These are phyloP conservation scores for Wallacemonas sp. DNA, from an alignment of 208 protist species.

Conservation along the genomic window DNA sequence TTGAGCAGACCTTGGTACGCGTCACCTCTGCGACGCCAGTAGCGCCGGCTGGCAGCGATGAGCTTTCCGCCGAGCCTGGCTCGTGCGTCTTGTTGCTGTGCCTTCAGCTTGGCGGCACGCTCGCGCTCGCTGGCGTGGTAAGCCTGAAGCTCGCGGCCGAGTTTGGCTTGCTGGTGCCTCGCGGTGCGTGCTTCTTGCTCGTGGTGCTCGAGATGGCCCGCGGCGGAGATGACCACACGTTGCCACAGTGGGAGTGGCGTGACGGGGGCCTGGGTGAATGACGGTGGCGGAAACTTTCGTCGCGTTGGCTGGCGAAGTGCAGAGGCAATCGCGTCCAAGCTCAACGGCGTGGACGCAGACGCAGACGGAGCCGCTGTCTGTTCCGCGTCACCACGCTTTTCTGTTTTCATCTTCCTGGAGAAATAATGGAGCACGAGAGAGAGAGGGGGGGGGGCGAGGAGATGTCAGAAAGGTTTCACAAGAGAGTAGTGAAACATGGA, in stretches of 20 bases:
- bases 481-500: too few relatives aligned
- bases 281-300: constrained; percentile 29
- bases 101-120: constrained; percentile 41
- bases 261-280: constrained; percentile 41
- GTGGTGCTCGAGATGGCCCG: constrained; percentile 23
- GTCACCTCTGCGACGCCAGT: constrained; percentile 61
- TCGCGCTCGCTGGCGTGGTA: constrained; percentile 55
- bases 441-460: neutral
- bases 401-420: neutral
- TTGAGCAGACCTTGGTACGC: constrained; percentile 61
- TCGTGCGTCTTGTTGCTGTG: constrained; percentile 60
- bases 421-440: neutral
- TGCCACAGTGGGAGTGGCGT: constrained; percentile 67
- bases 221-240: constrained; percentile 51
- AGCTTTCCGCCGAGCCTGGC: constrained; percentile 48
- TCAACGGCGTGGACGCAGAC: neutral
- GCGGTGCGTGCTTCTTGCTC: constrained; percentile 25
- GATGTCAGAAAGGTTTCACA: too few relatives aligned
- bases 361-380: neutral
- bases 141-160: constrained; percentile 43
- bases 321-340: neutral
- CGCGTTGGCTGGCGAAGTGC: constrained; percentile 14
- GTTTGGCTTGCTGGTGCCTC: constrained; percentile 16
- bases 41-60: constrained; percentile 28
- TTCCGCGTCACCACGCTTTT: neutral